These are phyloP conservation scores for Picochlorum sp. DNA, from an alignment of 139 green algal species.

Conservation along the genomic window DNA sequence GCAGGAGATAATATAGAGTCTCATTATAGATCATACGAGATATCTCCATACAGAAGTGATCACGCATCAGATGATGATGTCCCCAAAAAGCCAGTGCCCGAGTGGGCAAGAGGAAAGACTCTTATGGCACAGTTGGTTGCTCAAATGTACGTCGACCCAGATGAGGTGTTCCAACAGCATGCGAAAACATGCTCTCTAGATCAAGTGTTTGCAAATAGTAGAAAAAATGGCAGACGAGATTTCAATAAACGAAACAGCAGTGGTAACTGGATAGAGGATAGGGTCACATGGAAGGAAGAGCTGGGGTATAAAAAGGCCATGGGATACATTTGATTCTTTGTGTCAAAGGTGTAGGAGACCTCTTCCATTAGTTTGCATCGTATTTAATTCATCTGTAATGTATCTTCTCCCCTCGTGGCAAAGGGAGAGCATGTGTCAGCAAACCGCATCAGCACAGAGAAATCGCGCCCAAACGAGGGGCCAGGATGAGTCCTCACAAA, in stretches of 20 bases:
- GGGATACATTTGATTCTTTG: conserved; percentile 32
- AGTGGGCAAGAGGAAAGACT: conserved; percentile 44
- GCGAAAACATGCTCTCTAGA: conserved; percentile 59
- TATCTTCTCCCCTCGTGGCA: too few relatives aligned
- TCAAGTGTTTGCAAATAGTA: conserved; percentile 47
- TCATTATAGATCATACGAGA: conserved; percentile 47
- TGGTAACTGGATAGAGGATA: conserved; percentile 60
- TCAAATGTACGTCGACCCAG: conserved; percentile 45
- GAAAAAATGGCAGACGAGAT: conserved; percentile 30
- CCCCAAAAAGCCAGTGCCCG: conserved; percentile 56
- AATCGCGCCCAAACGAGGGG: too few relatives aligned
- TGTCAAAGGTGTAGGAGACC: background rate
- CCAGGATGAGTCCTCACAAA: too few relatives aligned
- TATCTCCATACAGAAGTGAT: conserved; percentile 65
- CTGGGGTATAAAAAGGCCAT: conserved; percentile 51
- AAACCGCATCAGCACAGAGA: too few relatives aligned
- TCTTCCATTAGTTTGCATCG: too few relatives aligned
- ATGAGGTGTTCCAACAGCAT: conserved; percentile 61
- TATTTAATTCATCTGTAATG: too few relatives aligned
- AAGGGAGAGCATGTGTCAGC: too few relatives aligned
- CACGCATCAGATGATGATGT: conserved; percentile 46
- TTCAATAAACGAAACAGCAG: conserved; percentile 53
- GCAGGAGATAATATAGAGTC: conserved; percentile 2
- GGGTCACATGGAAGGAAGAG: conserved; percentile 51
- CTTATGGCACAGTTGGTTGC: conserved; percentile 37